These are phyloP conservation scores for Emericellopsis terricola DNA, from an alignment of 495 filamentous ascomycete species.

Conservation along the genomic window DNA sequence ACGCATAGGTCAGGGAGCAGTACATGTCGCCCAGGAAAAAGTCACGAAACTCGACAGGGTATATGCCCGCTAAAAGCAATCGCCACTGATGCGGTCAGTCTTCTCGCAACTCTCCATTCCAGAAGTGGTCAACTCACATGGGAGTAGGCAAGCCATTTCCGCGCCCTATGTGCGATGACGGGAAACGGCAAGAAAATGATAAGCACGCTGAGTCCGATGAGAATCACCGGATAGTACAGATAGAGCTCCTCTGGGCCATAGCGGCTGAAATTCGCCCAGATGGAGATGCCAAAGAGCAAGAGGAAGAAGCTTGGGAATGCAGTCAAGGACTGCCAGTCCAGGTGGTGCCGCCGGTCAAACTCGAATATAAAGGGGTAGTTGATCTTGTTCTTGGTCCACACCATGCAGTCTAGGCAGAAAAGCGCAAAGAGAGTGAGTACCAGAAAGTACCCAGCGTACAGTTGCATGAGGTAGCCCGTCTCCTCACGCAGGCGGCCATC, in stretches of 20 bases:
- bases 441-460: constrained; percentile 77
- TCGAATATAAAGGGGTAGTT: constrained; percentile 97
- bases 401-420: constrained; percentile 60
- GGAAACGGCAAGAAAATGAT: constrained; percentile 62
- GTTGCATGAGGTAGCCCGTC: constrained; percentile 63
- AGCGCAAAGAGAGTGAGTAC: constrained; percentile 52
- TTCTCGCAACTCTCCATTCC: constrained; percentile 2
- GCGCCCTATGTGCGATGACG: constrained; percentile 54
- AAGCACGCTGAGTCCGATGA: constrained; percentile 44
- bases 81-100: constrained; percentile 41
- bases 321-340: constrained; percentile 81
- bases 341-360: constrained; percentile 65
- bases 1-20: constrained; percentile 80
- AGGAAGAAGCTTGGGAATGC: constrained; percentile 67
- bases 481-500: constrained; percentile 20
- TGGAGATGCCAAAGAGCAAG: constrained; percentile 56
- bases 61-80: constrained; percentile 65
- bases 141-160: constrained; percentile 71
- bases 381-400: constrained; percentile 71
- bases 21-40: constrained; percentile 97
- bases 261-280: constrained; percentile 74
- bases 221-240: constrained; percentile 74
- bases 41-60: constrained; percentile 89
- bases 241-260: constrained; percentile 50
- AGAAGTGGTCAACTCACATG: constrained; percentile 36